These are phyloP conservation scores for Colletotrichum salicis DNA, from an alignment of 2,329 filamentous ascomycete genomes.

Conservation along the genomic window DNA sequence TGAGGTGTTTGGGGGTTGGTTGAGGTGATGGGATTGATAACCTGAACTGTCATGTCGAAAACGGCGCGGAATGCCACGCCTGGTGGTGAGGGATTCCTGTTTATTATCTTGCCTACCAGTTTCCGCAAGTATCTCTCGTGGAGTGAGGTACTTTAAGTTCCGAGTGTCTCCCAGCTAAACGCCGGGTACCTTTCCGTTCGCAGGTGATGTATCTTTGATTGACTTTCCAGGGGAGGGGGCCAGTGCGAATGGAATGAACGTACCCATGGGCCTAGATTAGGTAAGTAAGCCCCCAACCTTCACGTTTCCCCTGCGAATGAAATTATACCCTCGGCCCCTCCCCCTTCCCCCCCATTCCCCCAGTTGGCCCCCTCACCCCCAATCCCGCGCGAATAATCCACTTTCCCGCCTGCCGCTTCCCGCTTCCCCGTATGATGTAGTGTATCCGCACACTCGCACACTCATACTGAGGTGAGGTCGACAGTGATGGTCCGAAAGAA, in stretches of 20 bases:
- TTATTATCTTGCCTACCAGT: background rate
- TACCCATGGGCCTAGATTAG: background rate
- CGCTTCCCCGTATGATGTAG: slow-evolving; percentile 20
- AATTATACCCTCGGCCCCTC: background rate
- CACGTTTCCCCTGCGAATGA: background rate
- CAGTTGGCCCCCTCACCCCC: background rate
- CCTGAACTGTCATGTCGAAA: slow-evolving; percentile 17
- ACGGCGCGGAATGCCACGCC: slow-evolving; percentile 8
- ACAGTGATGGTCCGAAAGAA: background rate
- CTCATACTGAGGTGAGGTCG: background rate
- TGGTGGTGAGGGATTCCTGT: background rate
- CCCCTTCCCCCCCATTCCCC: background rate
- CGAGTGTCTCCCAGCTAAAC: background rate
- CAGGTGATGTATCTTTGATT: background rate
- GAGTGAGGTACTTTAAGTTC: background rate
- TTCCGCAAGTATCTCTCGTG: background rate
- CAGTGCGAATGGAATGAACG: slow-evolving; percentile 8
- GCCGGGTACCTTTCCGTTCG: no score
- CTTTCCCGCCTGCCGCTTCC: slow-evolving; percentile 17
- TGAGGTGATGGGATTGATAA: slow-evolving; percentile 31
- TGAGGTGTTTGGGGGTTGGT: slow-evolving; percentile 5
- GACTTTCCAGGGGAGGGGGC: slow-evolving; percentile 2
- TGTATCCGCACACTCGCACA: no score
- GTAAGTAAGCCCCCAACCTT: background rate
- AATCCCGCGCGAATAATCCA: slow-evolving; percentile 16